phyloP scores from a whole-genome alignment of 495 filamentous ascomycete genomes.

The Aspergillus nanangensis region DNA sequence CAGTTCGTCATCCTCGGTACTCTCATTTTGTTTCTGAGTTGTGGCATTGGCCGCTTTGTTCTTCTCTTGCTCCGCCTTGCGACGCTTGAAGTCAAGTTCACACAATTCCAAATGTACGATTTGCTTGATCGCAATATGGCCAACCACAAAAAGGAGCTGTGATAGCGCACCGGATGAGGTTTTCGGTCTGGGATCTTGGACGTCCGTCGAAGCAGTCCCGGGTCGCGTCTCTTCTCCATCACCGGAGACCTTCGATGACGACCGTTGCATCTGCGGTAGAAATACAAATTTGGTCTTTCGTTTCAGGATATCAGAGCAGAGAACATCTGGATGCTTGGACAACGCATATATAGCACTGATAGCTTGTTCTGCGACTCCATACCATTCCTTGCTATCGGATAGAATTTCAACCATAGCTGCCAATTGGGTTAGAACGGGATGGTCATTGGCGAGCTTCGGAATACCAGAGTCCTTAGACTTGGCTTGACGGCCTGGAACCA shows the following conservation, averaged over 20 bases:
- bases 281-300: constrained; percentile 86
- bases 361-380: constrained; percentile 94
- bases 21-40: constrained; percentile 44
- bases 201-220: constrained; percentile 29
- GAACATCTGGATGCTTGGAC: constrained; percentile 86
- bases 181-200: constrained; percentile 24
- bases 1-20: constrained; percentile 65
- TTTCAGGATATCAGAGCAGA: constrained; percentile 88
- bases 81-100: constrained; percentile 94
- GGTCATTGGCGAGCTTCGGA: constrained; percentile 83
- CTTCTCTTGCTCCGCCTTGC: constrained; percentile 93
- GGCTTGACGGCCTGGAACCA: constrained; percentile 77
- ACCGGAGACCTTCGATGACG: constrained; percentile 23
- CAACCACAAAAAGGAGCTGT: constrained; percentile 91
- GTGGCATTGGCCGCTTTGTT: constrained; percentile 54
- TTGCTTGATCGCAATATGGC: constrained; percentile 96
- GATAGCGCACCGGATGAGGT: constrained; percentile 68
- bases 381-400: constrained; percentile 93
- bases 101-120: constrained; percentile 99
- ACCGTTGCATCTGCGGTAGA: constrained; percentile 31
- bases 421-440: constrained; percentile 75
- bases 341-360: constrained; percentile 94
- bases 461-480: constrained; percentile 65
- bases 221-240: constrained; percentile 47
- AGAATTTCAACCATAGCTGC: constrained; percentile 79